A percentile compares a stretch with the other conserved stretches of the same genome.
Conservation (phyloP, 2,329 filamentous ascomycete species). For the Trichoderma koningiopsis region DNA sequence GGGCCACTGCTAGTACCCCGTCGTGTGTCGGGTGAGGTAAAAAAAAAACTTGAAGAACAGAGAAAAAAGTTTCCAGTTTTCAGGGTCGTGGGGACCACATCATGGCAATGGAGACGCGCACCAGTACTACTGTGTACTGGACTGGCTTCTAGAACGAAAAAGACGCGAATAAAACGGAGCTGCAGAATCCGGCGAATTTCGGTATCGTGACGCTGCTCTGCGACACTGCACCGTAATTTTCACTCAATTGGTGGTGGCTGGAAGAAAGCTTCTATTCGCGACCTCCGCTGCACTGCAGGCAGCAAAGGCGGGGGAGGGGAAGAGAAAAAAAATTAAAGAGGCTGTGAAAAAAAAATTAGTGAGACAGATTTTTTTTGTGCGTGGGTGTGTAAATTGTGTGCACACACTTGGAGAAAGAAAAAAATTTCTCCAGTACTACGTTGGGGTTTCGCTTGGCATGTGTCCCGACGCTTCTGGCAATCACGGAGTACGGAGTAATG, state of each 20-base stretch:
- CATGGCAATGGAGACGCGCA: not conserved
- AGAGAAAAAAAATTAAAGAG: not conserved
- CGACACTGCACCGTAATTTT: not conserved
- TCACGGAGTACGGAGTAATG: slow-evolving; percentile 22
- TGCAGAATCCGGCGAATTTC: not conserved
- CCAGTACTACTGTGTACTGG: not conserved
- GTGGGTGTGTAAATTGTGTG: not conserved
- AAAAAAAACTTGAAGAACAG: not conserved
- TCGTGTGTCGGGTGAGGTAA: slow-evolving; percentile 7
- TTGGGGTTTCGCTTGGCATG: not conserved
- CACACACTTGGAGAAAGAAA: not conserved
- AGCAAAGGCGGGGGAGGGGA: not conserved
- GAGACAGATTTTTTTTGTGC: not conserved
- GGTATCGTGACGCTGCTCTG: not conserved
- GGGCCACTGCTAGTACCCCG: not conserved
- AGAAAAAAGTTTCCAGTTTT: slow-evolving; percentile 1
- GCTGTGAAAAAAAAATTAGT: not conserved
- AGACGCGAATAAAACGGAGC: slow-evolving; percentile 6
- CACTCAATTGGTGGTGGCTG: not conserved
- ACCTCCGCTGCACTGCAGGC: not conserved
- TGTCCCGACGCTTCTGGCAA: slow-evolving; percentile 1
- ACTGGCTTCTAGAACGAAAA: slow-evolving; percentile 21
- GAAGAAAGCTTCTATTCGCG: not conserved
- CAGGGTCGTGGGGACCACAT: slow-evolving; percentile 14
- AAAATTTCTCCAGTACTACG: not conserved